Base-by-base conservation (phyloP, 2,329 filamentous ascomycete genomes). In the Penicillium sp. region DNA sequence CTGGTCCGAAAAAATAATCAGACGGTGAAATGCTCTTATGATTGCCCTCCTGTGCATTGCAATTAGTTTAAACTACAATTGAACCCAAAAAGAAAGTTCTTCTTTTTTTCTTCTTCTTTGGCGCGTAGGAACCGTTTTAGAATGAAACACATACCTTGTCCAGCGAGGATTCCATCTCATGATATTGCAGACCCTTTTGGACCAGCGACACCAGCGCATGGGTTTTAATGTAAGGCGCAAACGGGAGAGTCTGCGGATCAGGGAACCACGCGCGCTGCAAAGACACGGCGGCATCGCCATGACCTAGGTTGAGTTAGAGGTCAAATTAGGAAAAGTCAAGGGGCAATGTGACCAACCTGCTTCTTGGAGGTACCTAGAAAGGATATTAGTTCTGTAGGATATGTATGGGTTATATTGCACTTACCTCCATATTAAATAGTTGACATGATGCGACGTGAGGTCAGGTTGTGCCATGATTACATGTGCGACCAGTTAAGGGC, bases 371-470 rank as follows among this genome's bases (percentile, higher is more conserved):
- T 83, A 83, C 69, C 81, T 53, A 41, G 29, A 51, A 48, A 56
- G 48, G 48, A 57, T 50, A 51, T 65, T 58, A 65, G 45, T 55
- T 57, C 65, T 60, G 64, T 55, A 66, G 58, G 44, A 55, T 45
- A 42, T 29, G 27, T 27, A 41, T 57, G 41, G 29, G 45, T 27
- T 49, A 47, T 19, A 49, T 43, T 33, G 53, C 25, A 74, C 79
- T 56, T 82, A 87, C 81, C 85, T 85, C 82, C 85, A 86, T 74
- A 89, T 86, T 70, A 88, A 78, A 76, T 88, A 87, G 77, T 88
- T 89, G 71, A 89, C 81, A 72, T 87, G 84, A 78, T 88, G 79
- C 68, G 74, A 77, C 61, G 75, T 77, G 55, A 78, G 73, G 68
- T 75, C 72, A 58, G 72, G 70, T 64, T 72, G 69, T 68, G 71